Base-by-base conservation (phyloP, 495 filamentous ascomycete species). In the Apodospora peruviana region DNA sequence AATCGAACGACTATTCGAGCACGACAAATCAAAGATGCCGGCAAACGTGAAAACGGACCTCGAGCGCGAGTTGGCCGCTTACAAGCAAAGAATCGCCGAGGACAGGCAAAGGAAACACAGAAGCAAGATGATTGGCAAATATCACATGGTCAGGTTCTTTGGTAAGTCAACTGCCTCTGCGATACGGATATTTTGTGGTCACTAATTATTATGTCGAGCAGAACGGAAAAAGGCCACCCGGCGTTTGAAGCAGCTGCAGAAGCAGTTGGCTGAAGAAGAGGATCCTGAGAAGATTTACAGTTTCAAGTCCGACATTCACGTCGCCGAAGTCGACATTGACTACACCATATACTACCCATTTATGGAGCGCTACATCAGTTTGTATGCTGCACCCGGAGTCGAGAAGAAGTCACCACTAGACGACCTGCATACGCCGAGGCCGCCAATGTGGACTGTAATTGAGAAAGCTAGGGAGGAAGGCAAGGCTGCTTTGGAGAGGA, bases 131-230 rank as follows among this genome's bases (percentile, higher is more conserved):
- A 91, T 91, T 42, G 79, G 75, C 61, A 89, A 82, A 58, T 98
- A 96, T 61, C 91, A 96, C 62, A 95, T 93, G 80, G 86, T 96
- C 20, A 76, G 93, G 41, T 98, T 98, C 64, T 88, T 86, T 77
- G 78, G 90, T 87, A 65, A 43, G 75, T 60, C 12, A n/a, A 5
- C 37, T 10, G 2, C 25, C 47, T 2, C 42, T 56, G 29, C 35
- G n/a, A 32, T 16, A 10, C 16, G n/a, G 23, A 2, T 25, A 11
- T 48, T 39, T 11, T 47, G n/a, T 24, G 11, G 9, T 23, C 9
- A 22, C 20, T 1, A 32, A 43, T 53, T 8, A 12, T 16, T 20
- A 2, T 16, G 9, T 38, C 19, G 18, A 45, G 16, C 57, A 94
- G 91, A 96, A 53, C 77, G 88, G 25, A 87, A 95, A 68, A 94